Base-by-base conservation (phyloP, 345 rosid genomes). In the Microcos paniculata region DNA sequence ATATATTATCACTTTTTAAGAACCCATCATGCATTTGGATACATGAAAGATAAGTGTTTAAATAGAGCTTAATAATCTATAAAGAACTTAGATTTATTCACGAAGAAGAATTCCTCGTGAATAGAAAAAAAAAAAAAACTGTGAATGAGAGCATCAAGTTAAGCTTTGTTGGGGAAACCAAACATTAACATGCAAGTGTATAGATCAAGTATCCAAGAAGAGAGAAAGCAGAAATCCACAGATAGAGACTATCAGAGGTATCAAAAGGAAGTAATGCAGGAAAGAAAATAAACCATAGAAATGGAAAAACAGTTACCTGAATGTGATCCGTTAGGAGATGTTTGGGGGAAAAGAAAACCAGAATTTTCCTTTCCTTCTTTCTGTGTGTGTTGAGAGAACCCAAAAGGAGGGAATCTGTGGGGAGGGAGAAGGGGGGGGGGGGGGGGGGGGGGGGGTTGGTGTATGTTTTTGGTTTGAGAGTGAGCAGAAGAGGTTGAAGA, bases 181-280 rank as follows among this genome's bases (percentile, higher is more conserved):
- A 45, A 73, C 35, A 48, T 46, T 58, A 23, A 73, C 69, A 73
- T 73, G 68, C 59, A 73, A 73, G 69, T 16, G 38, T 3, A 1
- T 66, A 59, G 57, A 73, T 24, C 21, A 61, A 73, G 21, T 31
- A 28, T 46, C 57, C 33, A 46, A 28, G 53, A 14, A 45, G 26
- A 62, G 45, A 49, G 18, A 45, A 26, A 70, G 11, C 38, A 8
- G 30, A 40, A 57, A 72, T n/a, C 10, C 46, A 70, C 8, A 15
- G 12, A 71, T 14, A 15, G 30, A 57, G 57, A 57, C 19, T 24
- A n/a, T 7, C 75, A 23, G 19, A 38, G n/a, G 24, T 15, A 24
- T 23, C 6, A 57, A 30, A 43, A 56, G 26, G 31, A 53, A 21
- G 3, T 8, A 72, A 56, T 33, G 63, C 63, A 55, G 55, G 75